Evolutionary conservation across 2,329 filamentous ascomycete genomes (phyloP).

Genomic region (Paecilomyces variotii): DNA sequence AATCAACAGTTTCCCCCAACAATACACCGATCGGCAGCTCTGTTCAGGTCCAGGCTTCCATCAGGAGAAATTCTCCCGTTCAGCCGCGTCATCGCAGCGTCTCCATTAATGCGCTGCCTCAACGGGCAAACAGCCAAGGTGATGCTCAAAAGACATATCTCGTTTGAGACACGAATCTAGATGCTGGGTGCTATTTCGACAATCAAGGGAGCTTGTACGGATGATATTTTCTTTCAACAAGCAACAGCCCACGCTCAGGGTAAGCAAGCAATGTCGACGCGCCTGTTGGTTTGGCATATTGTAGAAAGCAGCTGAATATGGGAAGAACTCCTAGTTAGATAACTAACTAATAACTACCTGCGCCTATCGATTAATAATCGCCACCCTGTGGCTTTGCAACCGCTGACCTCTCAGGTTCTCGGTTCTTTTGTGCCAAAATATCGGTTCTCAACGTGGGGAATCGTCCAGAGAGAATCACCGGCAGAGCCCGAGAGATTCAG

Average conservation of each 20-base stretch:
- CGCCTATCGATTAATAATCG: not conserved
- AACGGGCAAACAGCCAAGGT: not conserved
- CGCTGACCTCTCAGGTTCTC: not conserved
- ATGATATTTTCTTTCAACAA: not conserved
- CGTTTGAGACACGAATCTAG: not conserved
- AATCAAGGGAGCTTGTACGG: not conserved
- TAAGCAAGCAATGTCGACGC: not conserved
- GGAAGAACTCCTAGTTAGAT: too few relatives aligned
- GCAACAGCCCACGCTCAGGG: not conserved
- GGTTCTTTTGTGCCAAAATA: not conserved
- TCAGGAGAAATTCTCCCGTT: not conserved
- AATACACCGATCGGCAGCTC: not conserved
- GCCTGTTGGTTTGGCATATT: not conserved
- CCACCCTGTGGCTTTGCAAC: not conserved
- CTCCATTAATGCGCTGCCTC: not conserved
- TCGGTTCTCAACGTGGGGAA: not conserved
- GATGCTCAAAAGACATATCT: not conserved
- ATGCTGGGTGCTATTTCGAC: not conserved
- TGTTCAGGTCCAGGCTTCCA: not conserved
- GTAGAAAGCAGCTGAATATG: not conserved
- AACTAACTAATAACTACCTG: not conserved
- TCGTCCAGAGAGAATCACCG: not conserved
- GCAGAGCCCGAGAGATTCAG: not conserved
- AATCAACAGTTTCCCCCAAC: not conserved
- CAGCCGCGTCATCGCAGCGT: not conserved